Evolutionary conservation across 1,284 basidiomycete species (phyloP), one percentile per base, ranked within the genome.

Genomic region (Cryptococcus sp.): DNA sequence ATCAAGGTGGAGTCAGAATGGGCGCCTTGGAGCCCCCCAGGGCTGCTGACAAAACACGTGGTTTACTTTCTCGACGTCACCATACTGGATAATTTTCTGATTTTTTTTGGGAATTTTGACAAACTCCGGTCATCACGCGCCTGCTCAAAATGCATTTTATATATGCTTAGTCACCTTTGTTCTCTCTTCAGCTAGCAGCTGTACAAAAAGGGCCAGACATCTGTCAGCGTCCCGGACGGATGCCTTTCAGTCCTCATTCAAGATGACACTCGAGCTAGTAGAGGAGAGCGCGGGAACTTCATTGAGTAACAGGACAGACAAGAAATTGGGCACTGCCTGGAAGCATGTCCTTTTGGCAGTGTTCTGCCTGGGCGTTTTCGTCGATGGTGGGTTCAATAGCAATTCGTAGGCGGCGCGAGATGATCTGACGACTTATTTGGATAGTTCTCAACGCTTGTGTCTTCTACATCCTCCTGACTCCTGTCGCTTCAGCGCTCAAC

Each of bases 391-490:
- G 65, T 61, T 29, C 16, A 10, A 3, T 53, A 2, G 13, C 1
- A 22, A 17, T 0, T 0, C 39, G 25, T 29, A 25, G 20, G n/a
- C n/a, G n/a, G n/a, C n/a, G n/a, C n/a, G n/a, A n/a, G 15, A 16
- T 34, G 17, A 17, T 4, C 44, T 47, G 10, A 17, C 23, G n/a
- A 20, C 22, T 16, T n/a, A 25, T 16, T n/a, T 44, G 25, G 46
- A 29, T 10, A n/a, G 16, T 16, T 38, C 45, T 45, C 40, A 39
- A 11, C 15, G 17, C 47, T 16, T 41, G 43, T 45, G 63, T 60
- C 0, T 69, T 67, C 56, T 67, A 58, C 57, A 56, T 69, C 45
- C 52, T 69, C 34, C 59, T 59, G 13, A 57, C 53, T 11, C 62
- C 62, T 0, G 59, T 69, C 22, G 48, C 59, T 5, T 44, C 41